phyloP scores from a whole-genome alignment of 352 stramenopile genomes.

The Sclerospora graminicola region DNA sequence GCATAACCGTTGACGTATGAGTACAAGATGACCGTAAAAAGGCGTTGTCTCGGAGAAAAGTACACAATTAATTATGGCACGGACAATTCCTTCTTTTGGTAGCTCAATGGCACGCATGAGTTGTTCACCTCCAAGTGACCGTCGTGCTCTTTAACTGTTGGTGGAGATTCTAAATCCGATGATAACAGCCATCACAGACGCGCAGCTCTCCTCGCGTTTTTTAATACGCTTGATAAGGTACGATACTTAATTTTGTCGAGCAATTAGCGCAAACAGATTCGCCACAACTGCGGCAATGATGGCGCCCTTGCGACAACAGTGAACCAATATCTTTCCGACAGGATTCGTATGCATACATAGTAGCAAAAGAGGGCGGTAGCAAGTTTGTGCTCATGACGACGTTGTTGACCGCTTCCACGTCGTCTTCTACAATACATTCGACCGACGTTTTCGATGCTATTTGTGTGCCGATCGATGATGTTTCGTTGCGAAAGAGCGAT shows the following conservation, averaged over 20 bases:
- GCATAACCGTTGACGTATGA: slow-evolving; percentile 58
- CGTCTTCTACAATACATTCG: too few relatives aligned
- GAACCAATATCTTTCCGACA: too few relatives aligned
- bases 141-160: slow-evolving; percentile 41
- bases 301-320: slow-evolving; percentile 52
- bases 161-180: slow-evolving; percentile 66
- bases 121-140: slow-evolving; percentile 43
- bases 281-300: slow-evolving; percentile 76
- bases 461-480: too few relatives aligned
- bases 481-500: too few relatives aligned
- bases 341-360: too few relatives aligned
- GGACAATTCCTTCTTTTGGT: slow-evolving; percentile 25
- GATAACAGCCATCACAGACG: slow-evolving; percentile 65
- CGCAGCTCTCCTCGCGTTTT: slow-evolving; percentile 45
- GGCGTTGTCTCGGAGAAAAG: slow-evolving; percentile 62
- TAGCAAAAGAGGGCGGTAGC: too few relatives aligned
- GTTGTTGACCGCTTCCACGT: too few relatives aligned
- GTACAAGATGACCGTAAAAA: slow-evolving; percentile 61
- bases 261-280: slow-evolving; percentile 63
- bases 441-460: too few relatives aligned
- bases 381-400: too few relatives aligned
- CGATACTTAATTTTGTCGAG: slow-evolving; percentile 35
- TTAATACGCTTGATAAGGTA: slow-evolving; percentile 57
- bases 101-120: slow-evolving; percentile 41
- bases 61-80: slow-evolving; percentile 69